Base-by-base conservation (phyloP, 208 protist genomes). In the Trypanosoma caninum region DNA sequence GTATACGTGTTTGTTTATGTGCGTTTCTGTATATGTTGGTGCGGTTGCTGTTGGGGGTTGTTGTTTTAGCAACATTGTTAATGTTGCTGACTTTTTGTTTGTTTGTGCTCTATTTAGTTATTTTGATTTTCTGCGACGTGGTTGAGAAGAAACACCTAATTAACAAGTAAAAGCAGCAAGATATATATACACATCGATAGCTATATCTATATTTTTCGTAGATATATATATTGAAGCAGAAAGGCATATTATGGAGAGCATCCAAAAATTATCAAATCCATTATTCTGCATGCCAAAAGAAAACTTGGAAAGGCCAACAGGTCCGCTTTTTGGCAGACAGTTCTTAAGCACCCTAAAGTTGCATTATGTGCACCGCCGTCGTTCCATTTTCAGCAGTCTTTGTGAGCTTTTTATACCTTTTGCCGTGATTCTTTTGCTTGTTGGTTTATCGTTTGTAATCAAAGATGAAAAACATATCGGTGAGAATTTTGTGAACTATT, bases 361-460 rank as follows among this genome's bases (percentile, higher is more conserved):
- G 35, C 52, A 78, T 28, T 48, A 83, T 10, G 27, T 76, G 1
- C 74, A 81, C n/a, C 79, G 80, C 63, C 50, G 59, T 40, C 79
- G 77, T 8, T 78, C 82, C 34, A 69, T 62, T 50, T 59, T 58
- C 30, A 77, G 69, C 20, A 80, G 59, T 38, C 28, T 69, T 37
- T 71, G 69, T 40, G 83, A 87, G 69, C 20, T 87, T 11, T 1
- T 83, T 11, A 75, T 87, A 20, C 80, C 84, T 7, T 80, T 91
- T 61, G 16, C 87, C n/a, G 85, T 91, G 46, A 72, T 87, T 22
- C 20, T 83, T 22, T 72, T 69, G 28, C 59, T 72, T 3, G 59
- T 87, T 16, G 34, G 69, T 4, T 53, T 91, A 13, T 87, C 25
- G 2, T 13, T 25, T 11, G 0, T 53, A 13, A 69, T 59, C 1